Evolutionary conservation across 2,329 filamentous ascomycete species (phyloP).

Genomic region (Apiospora saccharicola): DNA sequence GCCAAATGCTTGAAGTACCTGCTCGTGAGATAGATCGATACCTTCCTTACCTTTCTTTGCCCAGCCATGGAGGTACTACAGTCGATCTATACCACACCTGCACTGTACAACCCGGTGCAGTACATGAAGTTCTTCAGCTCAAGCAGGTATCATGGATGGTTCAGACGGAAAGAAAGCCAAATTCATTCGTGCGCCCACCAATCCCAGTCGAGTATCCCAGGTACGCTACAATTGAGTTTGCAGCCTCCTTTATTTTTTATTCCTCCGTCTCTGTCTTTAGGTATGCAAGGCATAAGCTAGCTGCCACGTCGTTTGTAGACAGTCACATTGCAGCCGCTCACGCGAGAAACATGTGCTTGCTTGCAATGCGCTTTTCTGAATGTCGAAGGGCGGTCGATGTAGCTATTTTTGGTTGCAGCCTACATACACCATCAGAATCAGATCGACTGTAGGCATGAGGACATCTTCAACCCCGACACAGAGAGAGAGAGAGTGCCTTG

Average conservation of each 20-base stretch:
- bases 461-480: not conserved
- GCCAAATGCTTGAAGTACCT: not conserved
- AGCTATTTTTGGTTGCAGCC: constrained; percentile 5
- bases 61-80: not conserved
- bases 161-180: constrained; percentile 18
- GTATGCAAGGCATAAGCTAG: not conserved
- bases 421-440: not conserved
- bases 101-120: not conserved
- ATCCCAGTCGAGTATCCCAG: not conserved
- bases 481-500: not conserved
- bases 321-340: constrained; percentile 2
- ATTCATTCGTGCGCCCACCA: not conserved
- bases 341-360: constrained; percentile 1
- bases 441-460: not conserved
- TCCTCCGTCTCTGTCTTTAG: not conserved
- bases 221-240: constrained; percentile 12
- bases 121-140: not conserved
- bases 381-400: constrained; percentile 5
- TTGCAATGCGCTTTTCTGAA: not conserved
- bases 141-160: constrained; percentile 4
- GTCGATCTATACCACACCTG: not conserved
- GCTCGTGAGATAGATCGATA: no score
- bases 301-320: constrained; percentile 15
- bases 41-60: not conserved
- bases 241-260: not conserved